Base-by-base conservation (phyloP, 352 stramenopile species). In the Lagenidium sp. region DNA sequence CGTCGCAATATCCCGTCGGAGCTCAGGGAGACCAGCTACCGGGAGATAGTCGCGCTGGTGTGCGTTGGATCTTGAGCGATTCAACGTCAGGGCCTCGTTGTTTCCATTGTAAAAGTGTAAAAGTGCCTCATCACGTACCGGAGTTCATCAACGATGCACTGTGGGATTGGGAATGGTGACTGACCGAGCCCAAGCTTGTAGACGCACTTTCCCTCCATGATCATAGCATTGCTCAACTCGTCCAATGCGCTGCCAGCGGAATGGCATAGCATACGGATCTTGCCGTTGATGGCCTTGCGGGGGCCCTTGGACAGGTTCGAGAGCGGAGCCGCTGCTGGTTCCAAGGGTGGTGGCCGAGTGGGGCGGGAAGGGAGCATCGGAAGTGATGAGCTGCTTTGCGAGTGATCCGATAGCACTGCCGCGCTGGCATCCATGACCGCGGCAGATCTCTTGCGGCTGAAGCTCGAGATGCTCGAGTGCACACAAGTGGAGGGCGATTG, bases 131-230 rank as follows among this genome's bases (percentile, higher is more conserved):
- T 25, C 4, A 65, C 65, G 35, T 58, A 91, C 79, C 79, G 65
- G 25, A 92, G 59, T 42, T 92, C 82, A 42, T 94, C 82, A 23
- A 94, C 75, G 56, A 94, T 85, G 45, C 77, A 91, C 46, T 92
- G 77, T 16, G 79, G 77, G 28, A 92, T 74, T n/a, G 79, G 80
- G 45, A 94, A 94, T 5, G 82, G 82, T 30, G 77, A 91, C 50
- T 94, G 79, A 1, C 82, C 82, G 16, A 94, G 60, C 11, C 82
- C 79, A 21, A 94, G 57, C 46, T 92, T 92, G 63, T 89, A 92
- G 28, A 94, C 82, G 37, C 49, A 70, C 25, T 88, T 85, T 26
- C 82, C 82, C 40, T 87, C 63, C 22, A 59, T 54, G 37, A 91
- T 85, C 59, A 94, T 77, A 40, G 82, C 75, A 50, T 94, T 94